Conservation (phyloP, 768 basidiomycete species). For the Macrolepiota albuminosa region DNA sequence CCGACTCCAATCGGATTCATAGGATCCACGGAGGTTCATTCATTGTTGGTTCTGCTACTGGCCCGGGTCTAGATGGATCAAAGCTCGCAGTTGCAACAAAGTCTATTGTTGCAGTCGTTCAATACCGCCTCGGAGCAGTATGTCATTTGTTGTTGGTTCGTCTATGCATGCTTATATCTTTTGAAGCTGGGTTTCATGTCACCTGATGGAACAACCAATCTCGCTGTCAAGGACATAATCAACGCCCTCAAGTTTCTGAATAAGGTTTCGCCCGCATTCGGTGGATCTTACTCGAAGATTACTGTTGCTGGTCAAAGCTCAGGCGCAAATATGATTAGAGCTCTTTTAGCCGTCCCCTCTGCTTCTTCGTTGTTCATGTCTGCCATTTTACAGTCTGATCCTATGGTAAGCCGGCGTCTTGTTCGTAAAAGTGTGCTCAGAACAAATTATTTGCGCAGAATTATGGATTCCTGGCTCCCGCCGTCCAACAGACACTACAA, state of each 20-base stretch:
- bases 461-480: conserved; percentile 60
- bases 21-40: conserved; percentile 91
- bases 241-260: conserved; percentile 61
- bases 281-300: conserved; percentile 60
- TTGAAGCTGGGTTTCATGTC: conserved; percentile 69
- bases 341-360: conserved; percentile 68
- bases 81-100: conserved; percentile 64
- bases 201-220: conserved; percentile 65
- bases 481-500: conserved; percentile 52
- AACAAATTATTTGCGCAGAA: conserved; percentile 37
- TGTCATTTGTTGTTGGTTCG: conserved; percentile 21
- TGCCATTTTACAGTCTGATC: conserved; percentile 83
- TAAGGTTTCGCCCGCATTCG: conserved; percentile 54
- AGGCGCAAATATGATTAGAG: conserved; percentile 74
- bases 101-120: conserved; percentile 77
- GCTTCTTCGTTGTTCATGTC: conserved; percentile 69
- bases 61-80: conserved; percentile 73
- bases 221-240: conserved; percentile 66
- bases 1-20: not conserved
- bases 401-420: conserved; percentile 52
- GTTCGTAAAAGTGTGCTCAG: not conserved
- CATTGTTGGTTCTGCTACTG: conserved; percentile 62
- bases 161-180: conserved; percentile 6
- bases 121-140: conserved; percentile 80
- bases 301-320: conserved; percentile 82